phyloP scores from a whole-genome alignment of 2,329 filamentous ascomycete genomes.

The Fusarium kyushuense region DNA sequence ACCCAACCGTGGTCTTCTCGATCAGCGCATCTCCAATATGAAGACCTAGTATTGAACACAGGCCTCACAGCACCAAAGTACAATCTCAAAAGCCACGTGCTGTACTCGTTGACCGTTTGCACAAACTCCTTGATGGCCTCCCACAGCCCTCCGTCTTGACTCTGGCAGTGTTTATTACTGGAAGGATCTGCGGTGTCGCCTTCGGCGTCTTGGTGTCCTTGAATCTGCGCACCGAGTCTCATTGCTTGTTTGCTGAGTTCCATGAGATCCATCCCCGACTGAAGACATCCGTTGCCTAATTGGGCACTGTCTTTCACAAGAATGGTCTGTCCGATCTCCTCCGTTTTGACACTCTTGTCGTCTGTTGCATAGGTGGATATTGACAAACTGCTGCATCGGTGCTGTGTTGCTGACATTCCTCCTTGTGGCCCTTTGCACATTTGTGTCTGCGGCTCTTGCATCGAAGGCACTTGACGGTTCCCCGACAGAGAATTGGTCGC shows the following conservation, averaged over 20 bases:
- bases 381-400: slow-evolving; percentile 44
- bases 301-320: neutral
- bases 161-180: slow-evolving; percentile 15
- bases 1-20: slow-evolving; percentile 41
- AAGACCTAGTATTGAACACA: slow-evolving; percentile 55
- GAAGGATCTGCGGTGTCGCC: slow-evolving; percentile 51
- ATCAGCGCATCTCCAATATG: slow-evolving; percentile 50
- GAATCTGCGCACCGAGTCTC: slow-evolving; percentile 38
- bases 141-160: slow-evolving; percentile 21
- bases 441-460: slow-evolving; percentile 24
- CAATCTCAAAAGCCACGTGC: slow-evolving; percentile 36
- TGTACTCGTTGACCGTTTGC: slow-evolving; percentile 11
- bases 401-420: slow-evolving; percentile 3
- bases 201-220: slow-evolving; percentile 41
- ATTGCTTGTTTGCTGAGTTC: slow-evolving; percentile 13
- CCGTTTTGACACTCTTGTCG: neutral
- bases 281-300: neutral
- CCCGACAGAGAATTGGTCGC: slow-evolving; percentile 50
- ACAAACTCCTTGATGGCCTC: slow-evolving; percentile 23
- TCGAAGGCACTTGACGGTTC: slow-evolving; percentile 26
- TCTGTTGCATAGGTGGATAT: slow-evolving; percentile 44
- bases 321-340: neutral
- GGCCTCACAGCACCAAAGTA: slow-evolving; percentile 56
- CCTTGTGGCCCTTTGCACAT: slow-evolving; percentile 8
- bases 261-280: slow-evolving; percentile 1